Evolutionary conservation across 257 asterid species (phyloP).

Genomic region (Forsythia viridissima): DNA sequence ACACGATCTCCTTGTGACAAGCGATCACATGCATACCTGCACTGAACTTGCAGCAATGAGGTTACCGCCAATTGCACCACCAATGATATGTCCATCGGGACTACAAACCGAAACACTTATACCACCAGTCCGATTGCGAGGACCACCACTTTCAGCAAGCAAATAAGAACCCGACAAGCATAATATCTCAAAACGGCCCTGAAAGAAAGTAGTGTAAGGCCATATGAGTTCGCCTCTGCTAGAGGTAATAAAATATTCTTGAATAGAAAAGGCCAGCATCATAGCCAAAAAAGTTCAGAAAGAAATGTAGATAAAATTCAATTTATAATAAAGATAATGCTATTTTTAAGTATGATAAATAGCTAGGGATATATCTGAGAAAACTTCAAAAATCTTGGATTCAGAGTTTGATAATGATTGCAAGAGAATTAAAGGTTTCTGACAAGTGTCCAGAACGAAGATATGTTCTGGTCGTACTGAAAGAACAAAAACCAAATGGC

Average conservation of each 20-base stretch:
- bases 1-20: background rate
- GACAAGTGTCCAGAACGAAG: background rate
- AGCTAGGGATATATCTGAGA: background rate
- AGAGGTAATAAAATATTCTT: background rate
- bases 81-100: slow-evolving; percentile 67
- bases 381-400: background rate
- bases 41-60: slow-evolving; percentile 66
- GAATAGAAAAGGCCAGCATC: background rate
- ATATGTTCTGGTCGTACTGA: background rate
- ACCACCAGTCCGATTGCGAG: slow-evolving; percentile 70
- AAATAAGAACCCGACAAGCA: slow-evolving; percentile 76
- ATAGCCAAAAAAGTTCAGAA: background rate
- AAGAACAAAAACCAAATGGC: background rate
- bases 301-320: background rate
- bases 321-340: background rate
- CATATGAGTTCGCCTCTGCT: too few species aligned
- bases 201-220: slow-evolving; percentile 15
- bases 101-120: slow-evolving; percentile 69
- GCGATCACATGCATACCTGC: slow-evolving; percentile 43
- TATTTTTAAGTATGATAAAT: background rate
- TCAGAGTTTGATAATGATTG: background rate
- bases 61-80: slow-evolving; percentile 78
- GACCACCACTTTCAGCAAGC: slow-evolving; percentile 66
- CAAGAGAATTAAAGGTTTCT: too few species aligned
- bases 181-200: slow-evolving; percentile 77